These are phyloP conservation scores for Porcisia hertigi DNA, from an alignment of 208 protist species.

Conservation along the genomic window DNA sequence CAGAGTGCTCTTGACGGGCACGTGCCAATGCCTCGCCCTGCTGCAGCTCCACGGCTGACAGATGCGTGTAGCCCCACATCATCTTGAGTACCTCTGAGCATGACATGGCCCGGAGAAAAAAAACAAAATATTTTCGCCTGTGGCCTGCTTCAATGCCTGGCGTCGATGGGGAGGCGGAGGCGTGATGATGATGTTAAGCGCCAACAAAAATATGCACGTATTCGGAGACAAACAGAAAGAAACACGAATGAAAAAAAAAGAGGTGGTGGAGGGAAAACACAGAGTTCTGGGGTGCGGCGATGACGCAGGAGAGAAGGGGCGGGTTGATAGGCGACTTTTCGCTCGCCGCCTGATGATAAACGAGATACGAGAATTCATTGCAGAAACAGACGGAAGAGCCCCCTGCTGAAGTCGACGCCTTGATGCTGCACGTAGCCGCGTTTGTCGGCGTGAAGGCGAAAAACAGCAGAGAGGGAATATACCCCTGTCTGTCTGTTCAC, in stretches of 20 bases:
- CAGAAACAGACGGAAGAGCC: background rate
- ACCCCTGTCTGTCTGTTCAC: background rate
- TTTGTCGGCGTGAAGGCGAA: background rate
- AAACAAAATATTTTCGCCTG: background rate
- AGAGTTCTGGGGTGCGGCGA: no score
- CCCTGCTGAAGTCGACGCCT: background rate
- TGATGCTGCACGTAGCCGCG: background rate
- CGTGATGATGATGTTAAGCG: no score
- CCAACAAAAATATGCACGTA: background rate
- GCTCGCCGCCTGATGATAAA: no score
- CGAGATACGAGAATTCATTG: background rate
- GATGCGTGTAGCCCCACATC: constrained; percentile 41
- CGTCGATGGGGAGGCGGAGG: no score
- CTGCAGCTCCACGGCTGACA: constrained; percentile 27
- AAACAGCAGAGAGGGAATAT: background rate
- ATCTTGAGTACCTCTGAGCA: constrained; percentile 6
- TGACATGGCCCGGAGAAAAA: background rate
- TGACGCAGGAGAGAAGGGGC: no score
- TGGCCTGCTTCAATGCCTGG: background rate
- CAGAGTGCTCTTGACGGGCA: background rate
- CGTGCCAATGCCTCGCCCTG: constrained; percentile 7
- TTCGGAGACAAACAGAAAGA: background rate
- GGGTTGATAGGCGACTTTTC: no score
- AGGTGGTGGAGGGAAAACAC: background rate
- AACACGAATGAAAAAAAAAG: background rate